Conservation (phyloP, 345 rosid species). For the Turnera subulata region DNA sequence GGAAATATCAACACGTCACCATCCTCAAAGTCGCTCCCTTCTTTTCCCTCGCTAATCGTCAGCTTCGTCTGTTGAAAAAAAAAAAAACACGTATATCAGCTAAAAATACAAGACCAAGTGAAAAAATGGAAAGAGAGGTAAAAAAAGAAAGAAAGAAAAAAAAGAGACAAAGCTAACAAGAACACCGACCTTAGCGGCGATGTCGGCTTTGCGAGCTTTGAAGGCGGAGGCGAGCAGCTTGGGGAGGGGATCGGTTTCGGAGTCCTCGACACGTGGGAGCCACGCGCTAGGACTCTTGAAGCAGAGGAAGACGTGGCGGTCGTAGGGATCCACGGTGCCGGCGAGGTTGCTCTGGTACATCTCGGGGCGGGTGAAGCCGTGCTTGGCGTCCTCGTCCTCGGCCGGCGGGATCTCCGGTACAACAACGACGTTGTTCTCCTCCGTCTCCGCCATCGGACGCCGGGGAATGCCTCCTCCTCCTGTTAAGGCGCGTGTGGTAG, state of each 20-base stretch:
- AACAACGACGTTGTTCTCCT: conserved; percentile 25
- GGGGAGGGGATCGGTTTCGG: conserved; percentile 55
- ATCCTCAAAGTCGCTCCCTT: conserved; percentile 35
- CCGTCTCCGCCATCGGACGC: conserved; percentile 41
- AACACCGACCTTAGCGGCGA: conserved; percentile 48
- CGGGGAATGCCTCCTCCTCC: background rate
- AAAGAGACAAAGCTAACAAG: background rate
- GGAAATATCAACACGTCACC: conserved; percentile 97
- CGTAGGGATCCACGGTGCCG: conserved; percentile 62
- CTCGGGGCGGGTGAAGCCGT: conserved; percentile 75
- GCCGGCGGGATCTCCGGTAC: conserved; percentile 26
- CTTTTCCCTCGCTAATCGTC: conserved; percentile 69
- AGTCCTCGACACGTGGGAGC: conserved; percentile 61
- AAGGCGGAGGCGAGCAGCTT: conserved; percentile 57
- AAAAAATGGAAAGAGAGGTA: conserved; percentile 1
- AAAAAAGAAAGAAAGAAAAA: conserved; percentile 2
- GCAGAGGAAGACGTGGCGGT: conserved; percentile 73
- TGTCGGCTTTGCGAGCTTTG: conserved; percentile 58
- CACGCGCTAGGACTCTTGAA: conserved; percentile 60
- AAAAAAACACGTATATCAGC: no score
- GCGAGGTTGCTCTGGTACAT: conserved; percentile 66
- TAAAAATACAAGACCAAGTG: no score
- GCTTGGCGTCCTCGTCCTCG: conserved; percentile 50
- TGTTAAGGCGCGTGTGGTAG: background rate
- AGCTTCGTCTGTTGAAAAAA: conserved; percentile 50